Conservation (phyloP, 805 yeast species). For the Starmera caribaea region DNA sequence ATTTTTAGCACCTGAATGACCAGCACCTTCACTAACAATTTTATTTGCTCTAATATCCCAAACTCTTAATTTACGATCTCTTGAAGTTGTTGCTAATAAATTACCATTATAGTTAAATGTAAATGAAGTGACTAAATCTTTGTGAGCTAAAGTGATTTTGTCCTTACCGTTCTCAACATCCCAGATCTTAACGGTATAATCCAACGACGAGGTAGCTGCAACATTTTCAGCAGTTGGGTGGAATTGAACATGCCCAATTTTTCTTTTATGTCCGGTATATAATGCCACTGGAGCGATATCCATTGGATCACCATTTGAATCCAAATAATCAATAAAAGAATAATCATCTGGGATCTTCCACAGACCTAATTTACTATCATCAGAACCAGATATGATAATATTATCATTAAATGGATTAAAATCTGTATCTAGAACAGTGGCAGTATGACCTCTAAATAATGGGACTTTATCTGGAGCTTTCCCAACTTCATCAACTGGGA, state of each 20-base stretch:
- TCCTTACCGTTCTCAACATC: constrained; percentile 68
- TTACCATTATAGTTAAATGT: constrained; percentile 87
- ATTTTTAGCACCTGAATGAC: constrained; percentile 90
- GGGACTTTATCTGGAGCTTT: constrained; percentile 92
- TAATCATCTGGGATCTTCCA: constrained; percentile 86
- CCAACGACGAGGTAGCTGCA: constrained; percentile 84
- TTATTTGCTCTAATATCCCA: constrained; percentile 83
- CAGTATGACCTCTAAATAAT: constrained; percentile 90
- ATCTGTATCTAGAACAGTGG: constrained; percentile 90
- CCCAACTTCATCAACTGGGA: constrained; percentile 80
- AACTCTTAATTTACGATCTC: constrained; percentile 83
- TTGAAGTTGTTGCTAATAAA: constrained; percentile 74
- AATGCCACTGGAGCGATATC: constrained; percentile 66
- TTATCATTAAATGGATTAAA: constrained; percentile 85
- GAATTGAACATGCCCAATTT: constrained; percentile 85
- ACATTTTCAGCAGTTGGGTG: constrained; percentile 86
- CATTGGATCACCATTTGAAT: constrained; percentile 44
- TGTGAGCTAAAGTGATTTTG: constrained; percentile 67
- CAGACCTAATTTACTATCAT: constrained; percentile 69
- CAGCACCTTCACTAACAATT: constrained; percentile 72
- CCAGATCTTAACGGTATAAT: constrained; percentile 89
- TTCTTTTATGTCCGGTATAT: constrained; percentile 80
- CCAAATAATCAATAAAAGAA: constrained; percentile 52
- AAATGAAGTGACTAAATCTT: constrained; percentile 88
- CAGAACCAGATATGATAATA: constrained; percentile 70